These are phyloP conservation scores for Suillus tomentosus DNA, from an alignment of 768 basidiomycete genomes.

Conservation along the genomic window DNA sequence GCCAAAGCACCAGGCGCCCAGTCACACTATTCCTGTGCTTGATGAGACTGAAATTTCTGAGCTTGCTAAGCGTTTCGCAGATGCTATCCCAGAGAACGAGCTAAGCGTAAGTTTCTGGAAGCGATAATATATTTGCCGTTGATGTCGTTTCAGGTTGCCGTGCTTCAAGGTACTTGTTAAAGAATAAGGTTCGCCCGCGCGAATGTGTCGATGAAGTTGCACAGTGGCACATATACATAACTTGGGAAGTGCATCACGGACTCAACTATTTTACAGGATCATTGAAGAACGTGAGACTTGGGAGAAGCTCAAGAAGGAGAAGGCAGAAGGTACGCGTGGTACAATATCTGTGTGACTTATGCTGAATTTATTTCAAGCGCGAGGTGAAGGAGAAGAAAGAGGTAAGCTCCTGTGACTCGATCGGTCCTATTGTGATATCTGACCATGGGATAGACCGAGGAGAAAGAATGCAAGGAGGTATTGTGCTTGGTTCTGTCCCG, in stretches of 20 bases:
- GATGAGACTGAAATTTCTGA: constrained; percentile 74
- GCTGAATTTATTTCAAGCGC: constrained; percentile 45
- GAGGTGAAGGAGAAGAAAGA: constrained; percentile 83
- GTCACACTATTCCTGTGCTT: constrained; percentile 66
- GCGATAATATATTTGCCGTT: constrained; percentile 2
- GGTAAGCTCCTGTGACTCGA: constrained; percentile 29
- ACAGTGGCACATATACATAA: constrained; percentile 54
- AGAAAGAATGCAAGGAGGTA: constrained; percentile 65
- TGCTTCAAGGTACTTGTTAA: constrained; percentile 81
- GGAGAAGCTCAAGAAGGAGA: constrained; percentile 84
- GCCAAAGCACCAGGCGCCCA: constrained; percentile 60
- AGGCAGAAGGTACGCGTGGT: constrained; percentile 47
- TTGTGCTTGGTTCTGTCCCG: constrained; percentile 8
- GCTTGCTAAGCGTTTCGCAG: constrained; percentile 81
- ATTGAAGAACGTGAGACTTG: constrained; percentile 80
- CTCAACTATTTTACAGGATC: constrained; percentile 40
- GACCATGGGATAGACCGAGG: constrained; percentile 48
- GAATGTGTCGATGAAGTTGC: constrained; percentile 81
- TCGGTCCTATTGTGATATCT: constrained; percentile 8
- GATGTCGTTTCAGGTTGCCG: constrained; percentile 59
- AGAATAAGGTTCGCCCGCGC: constrained; percentile 88
- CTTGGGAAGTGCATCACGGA: constrained; percentile 15
- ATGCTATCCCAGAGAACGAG: constrained; percentile 84
- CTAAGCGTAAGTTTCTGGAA: constrained; percentile 62
- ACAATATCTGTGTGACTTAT: background rate